phyloP scores from a whole-genome alignment of 331 rosid genomes.

The Ulmus americana region DNA sequence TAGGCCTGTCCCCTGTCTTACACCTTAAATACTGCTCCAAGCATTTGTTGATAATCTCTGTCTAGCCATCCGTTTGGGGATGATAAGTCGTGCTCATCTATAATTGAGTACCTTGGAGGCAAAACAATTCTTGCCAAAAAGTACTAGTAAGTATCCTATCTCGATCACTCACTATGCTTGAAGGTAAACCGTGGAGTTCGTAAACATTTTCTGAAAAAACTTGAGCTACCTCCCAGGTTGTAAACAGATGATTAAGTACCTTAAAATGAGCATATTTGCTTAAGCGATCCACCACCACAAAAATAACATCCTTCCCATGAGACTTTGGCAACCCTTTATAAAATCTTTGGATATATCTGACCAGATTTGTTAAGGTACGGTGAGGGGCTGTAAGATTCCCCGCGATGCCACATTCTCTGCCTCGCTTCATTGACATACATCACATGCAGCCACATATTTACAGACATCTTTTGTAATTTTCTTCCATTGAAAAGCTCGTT shows the following conservation, averaged over 20 bases:
- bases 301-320: not conserved
- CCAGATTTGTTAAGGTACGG: not conserved
- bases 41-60: too few species aligned
- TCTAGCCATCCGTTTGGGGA: too few species aligned
- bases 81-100: too few species aligned
- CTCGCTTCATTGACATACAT: not conserved
- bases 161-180: not conserved
- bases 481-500: not conserved
- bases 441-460: not conserved
- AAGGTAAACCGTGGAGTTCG: not conserved
- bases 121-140: not conserved
- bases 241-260: not conserved
- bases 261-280: not conserved
- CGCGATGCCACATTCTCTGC: not conserved
- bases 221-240: not conserved
- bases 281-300: not conserved
- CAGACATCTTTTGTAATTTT: not conserved
- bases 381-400: not conserved
- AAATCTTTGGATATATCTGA: conserved; percentile 9
- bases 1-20: too few species aligned
- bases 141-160: not conserved
- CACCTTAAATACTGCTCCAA: too few species aligned
- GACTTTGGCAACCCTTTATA: not conserved
- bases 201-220: not conserved
- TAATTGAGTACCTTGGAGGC: too few species aligned